Percentiles rank a stretch among this genome's conserved stretches.
Evolutionary conservation across 202 grass and related monocot genomes (phyloP).

Genomic region (Panicum hallii): DNA sequence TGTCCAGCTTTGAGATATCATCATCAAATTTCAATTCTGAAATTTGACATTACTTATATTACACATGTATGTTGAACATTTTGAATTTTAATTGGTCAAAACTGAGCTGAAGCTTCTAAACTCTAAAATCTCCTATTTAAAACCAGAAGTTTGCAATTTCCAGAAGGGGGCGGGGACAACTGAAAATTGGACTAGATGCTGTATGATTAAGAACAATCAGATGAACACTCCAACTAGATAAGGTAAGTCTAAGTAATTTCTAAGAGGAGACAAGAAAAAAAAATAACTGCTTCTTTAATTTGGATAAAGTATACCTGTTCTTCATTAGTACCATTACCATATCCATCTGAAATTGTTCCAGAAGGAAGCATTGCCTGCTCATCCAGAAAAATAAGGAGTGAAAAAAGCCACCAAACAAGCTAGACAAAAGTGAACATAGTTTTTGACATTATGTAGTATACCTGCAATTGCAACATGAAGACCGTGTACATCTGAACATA

Average conservation of each 20-base stretch:
- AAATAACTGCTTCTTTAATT: background rate
- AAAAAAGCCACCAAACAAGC: slow-evolving; percentile 27
- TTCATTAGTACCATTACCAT: slow-evolving; percentile 91
- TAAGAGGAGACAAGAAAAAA: background rate
- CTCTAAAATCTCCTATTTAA: background rate
- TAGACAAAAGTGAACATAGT: slow-evolving; percentile 13
- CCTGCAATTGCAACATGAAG: slow-evolving; percentile 90
- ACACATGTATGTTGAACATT: background rate
- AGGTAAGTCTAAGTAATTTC: background rate
- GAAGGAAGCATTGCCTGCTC: slow-evolving; percentile 79
- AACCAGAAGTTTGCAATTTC: background rate
- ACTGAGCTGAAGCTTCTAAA: background rate
- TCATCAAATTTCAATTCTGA: background rate
- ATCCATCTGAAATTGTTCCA: slow-evolving; percentile 81
- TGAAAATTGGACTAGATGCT: background rate
- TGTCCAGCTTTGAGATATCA: background rate
- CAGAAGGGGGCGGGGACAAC: background rate
- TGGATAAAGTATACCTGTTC: slow-evolving; percentile 66
- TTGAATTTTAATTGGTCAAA: slow-evolving; percentile 8
- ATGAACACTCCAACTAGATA: background rate
- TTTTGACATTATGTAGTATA: slow-evolving; percentile 44
- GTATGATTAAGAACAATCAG: background rate
- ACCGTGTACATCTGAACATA: slow-evolving; percentile 96
- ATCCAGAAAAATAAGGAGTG: slow-evolving; percentile 4
- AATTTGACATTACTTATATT: background rate